Evolutionary conservation across 768 basidiomycete species (phyloP).

Genomic region (Amanita rimosa): DNA sequence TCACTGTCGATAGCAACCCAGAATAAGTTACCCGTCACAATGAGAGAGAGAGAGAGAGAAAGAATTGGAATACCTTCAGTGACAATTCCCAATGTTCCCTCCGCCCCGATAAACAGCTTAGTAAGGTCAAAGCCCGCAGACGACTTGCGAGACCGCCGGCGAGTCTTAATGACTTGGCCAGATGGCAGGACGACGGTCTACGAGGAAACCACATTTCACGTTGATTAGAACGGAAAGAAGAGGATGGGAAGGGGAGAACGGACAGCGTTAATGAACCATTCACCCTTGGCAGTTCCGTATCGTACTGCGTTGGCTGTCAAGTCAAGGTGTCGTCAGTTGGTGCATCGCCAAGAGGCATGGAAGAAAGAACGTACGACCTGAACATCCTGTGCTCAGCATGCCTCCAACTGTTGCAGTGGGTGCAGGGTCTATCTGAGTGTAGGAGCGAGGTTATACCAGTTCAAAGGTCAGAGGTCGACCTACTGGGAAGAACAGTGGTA

Average conservation of each 20-base stretch:
- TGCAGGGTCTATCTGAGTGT: slow-evolving; percentile 55
- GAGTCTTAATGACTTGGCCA: slow-evolving; percentile 87
- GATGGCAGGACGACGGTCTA: slow-evolving; percentile 85
- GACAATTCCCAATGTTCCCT: slow-evolving; percentile 74
- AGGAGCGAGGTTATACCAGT: background rate
- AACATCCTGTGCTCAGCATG: slow-evolving; percentile 81
- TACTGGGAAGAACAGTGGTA: slow-evolving; percentile 80
- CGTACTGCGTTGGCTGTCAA: slow-evolving; percentile 61
- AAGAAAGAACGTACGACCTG: slow-evolving; percentile 43
- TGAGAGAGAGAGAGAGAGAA: too few relatives aligned
- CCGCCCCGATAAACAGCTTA: slow-evolving; percentile 79
- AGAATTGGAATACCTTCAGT: slow-evolving; percentile 52
- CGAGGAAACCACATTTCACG: slow-evolving; percentile 9
- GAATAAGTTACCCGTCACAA: background rate
- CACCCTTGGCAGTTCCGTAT: slow-evolving; percentile 82
- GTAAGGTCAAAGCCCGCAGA: slow-evolving; percentile 82
- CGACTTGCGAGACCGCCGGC: slow-evolving; percentile 67
- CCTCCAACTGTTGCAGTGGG: slow-evolving; percentile 79
- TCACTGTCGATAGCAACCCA: slow-evolving; percentile 34
- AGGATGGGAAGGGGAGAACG: slow-evolving; percentile 2
- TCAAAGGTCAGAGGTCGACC: slow-evolving; percentile 9
- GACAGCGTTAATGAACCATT: slow-evolving; percentile 86
- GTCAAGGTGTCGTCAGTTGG: background rate
- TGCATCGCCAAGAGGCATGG: background rate
- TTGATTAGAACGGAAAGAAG: background rate